Conservation (phyloP, 2,329 filamentous ascomycete genomes). For the Monilinia aucupariae region DNA sequence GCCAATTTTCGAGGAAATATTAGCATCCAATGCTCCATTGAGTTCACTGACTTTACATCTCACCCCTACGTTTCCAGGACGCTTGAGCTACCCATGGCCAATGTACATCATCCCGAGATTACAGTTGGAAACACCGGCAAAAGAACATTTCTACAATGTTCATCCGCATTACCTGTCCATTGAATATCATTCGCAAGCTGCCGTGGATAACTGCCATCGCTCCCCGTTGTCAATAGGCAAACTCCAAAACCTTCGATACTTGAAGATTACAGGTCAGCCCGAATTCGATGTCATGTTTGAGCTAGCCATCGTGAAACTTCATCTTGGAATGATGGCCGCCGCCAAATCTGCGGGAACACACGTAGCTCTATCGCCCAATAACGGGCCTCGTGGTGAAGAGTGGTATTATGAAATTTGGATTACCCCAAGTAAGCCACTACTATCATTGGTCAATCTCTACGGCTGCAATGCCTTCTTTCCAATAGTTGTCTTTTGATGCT, state of each 20-base stretch:
- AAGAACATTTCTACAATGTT: slow-evolving; percentile 13
- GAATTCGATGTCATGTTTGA: slow-evolving; percentile 14
- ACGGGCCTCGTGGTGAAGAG: slow-evolving; percentile 13
- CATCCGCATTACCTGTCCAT: slow-evolving; percentile 14
- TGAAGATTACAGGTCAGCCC: slow-evolving; percentile 14
- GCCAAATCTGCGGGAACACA: slow-evolving; percentile 2
- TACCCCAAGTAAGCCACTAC: slow-evolving; percentile 9
- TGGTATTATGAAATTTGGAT: slow-evolving; percentile 18
- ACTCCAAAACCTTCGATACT: slow-evolving; percentile 5
- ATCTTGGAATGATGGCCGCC: slow-evolving; percentile 13
- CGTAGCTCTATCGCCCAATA: slow-evolving; percentile 12
- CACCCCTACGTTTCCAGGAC: slow-evolving; percentile 9
- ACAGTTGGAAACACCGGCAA: neutral
- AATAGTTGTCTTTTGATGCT: no score
- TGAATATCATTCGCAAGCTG: slow-evolving; percentile 11
- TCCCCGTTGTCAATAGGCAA: slow-evolving; percentile 11
- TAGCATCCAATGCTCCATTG: slow-evolving; percentile 4
- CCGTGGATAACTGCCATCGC: slow-evolving; percentile 10
- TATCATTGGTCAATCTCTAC: neutral
- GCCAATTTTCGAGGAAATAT: slow-evolving; percentile 9
- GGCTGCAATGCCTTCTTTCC: neutral
- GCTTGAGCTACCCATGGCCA: slow-evolving; percentile 11
- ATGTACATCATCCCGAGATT: slow-evolving; percentile 14
- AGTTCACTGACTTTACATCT: slow-evolving; percentile 12
- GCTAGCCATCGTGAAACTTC: slow-evolving; percentile 14